Evolutionary conservation across 108 stramenopile genomes (phyloP).

Genomic region (Seminavis robusta): DNA sequence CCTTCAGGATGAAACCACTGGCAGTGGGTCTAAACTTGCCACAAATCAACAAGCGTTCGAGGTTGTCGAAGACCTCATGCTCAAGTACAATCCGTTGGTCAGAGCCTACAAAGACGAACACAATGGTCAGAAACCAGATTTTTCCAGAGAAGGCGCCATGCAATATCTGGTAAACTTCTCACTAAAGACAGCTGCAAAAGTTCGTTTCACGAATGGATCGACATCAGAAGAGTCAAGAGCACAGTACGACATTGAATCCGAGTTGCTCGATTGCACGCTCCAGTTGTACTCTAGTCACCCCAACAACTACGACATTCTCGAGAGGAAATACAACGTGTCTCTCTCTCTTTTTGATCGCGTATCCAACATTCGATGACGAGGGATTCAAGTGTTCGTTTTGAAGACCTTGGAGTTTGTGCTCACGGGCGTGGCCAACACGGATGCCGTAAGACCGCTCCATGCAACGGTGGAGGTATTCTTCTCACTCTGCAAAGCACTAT

Average conservation of each 20-base stretch:
- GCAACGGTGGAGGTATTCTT: slow-evolving; percentile 79
- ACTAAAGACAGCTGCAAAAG: slow-evolving; percentile 32
- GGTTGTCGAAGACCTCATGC: slow-evolving; percentile 62
- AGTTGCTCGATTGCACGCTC: slow-evolving; percentile 39
- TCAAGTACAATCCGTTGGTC: slow-evolving; percentile 53
- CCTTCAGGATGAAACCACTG: slow-evolving; percentile 16
- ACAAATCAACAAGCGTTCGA: slow-evolving; percentile 68
- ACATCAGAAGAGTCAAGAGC: neutral
- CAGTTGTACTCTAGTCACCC: slow-evolving; percentile 91
- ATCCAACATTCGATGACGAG: slow-evolving; percentile 78
- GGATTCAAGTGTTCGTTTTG: slow-evolving; percentile 88
- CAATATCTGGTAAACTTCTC: slow-evolving; percentile 51
- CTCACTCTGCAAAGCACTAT: slow-evolving; percentile 73
- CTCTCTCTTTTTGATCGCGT: slow-evolving; percentile 75
- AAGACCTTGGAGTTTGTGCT: slow-evolving; percentile 92
- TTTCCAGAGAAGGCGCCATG: slow-evolving; percentile 15
- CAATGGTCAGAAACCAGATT: slow-evolving; percentile 40
- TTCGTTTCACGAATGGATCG: slow-evolving; percentile 25
- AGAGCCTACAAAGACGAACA: slow-evolving; percentile 46
- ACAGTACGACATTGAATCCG: slow-evolving; percentile 13
- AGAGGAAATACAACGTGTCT: slow-evolving; percentile 76
- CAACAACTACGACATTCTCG: slow-evolving; percentile 82
- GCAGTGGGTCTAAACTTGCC: slow-evolving; percentile 40
- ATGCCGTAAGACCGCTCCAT: slow-evolving; percentile 67
- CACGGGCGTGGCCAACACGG: slow-evolving; percentile 69